Conservation (phyloP, 2,329 filamentous ascomycete species). For the Penicillium sp. region DNA sequence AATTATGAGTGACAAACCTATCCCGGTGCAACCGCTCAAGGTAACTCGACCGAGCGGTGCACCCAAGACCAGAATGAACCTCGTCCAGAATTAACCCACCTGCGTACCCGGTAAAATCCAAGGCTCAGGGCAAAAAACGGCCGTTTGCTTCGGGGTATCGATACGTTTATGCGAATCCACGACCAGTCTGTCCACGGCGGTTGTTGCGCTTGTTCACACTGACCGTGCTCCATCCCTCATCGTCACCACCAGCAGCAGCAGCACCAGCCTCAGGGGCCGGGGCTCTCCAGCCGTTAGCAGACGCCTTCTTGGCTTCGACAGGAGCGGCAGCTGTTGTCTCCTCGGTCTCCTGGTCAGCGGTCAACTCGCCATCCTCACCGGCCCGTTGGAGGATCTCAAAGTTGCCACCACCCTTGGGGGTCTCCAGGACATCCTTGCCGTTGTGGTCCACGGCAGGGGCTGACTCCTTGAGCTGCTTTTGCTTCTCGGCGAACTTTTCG, state of each 20-base stretch:
- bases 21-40: background rate
- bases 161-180: slow-evolving; percentile 42
- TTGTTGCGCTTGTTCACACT: slow-evolving; percentile 45
- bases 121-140: slow-evolving; percentile 6
- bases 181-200: slow-evolving; percentile 41
- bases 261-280: slow-evolving; percentile 26
- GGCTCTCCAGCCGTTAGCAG: slow-evolving; percentile 46
- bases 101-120: slow-evolving; percentile 11
- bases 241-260: slow-evolving; percentile 32
- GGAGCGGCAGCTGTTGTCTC: slow-evolving; percentile 44
- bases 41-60: background rate
- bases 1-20: slow-evolving; percentile 7
- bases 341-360: slow-evolving; percentile 52
- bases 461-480: slow-evolving; percentile 44
- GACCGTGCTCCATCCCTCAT: slow-evolving; percentile 51
- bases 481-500: slow-evolving; percentile 63
- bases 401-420: slow-evolving; percentile 47
- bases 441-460: slow-evolving; percentile 37
- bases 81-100: slow-evolving; percentile 9
- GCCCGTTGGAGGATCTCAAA: slow-evolving; percentile 57
- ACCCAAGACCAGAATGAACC: background rate
- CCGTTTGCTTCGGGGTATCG: slow-evolving; percentile 33
- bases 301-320: slow-evolving; percentile 55
- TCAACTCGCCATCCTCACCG: slow-evolving; percentile 48
- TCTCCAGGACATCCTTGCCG: slow-evolving; percentile 41